A percentile compares a stretch with the other conserved stretches of the same genome.
phyloP scores from a whole-genome alignment of 306 rosid species.

The Albizia julibrissin region DNA sequence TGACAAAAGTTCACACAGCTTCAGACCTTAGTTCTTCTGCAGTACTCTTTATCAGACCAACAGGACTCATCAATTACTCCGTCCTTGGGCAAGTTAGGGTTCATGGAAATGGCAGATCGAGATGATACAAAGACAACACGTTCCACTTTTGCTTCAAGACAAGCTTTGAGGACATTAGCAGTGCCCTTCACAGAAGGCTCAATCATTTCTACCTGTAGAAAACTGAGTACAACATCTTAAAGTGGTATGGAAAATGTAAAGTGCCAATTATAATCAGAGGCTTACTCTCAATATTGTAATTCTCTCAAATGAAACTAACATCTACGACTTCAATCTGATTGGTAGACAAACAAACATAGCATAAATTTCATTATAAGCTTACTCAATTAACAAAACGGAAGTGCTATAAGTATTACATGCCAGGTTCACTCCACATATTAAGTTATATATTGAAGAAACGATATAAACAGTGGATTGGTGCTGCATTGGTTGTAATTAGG shows the following conservation, averaged over 20 bases:
- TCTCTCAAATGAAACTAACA: background rate
- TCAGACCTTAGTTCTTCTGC: slow-evolving; percentile 37
- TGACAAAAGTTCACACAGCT: background rate
- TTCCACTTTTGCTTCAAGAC: slow-evolving; percentile 45
- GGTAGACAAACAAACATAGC: background rate
- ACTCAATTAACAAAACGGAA: background rate
- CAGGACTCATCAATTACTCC: slow-evolving; percentile 45
- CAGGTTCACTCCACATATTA: background rate
- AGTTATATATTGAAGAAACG: background rate
- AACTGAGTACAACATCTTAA: background rate
- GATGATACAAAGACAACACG: slow-evolving; percentile 44
- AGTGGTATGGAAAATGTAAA: background rate
- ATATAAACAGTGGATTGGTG: background rate
- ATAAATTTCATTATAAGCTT: background rate
- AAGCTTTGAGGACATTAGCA: slow-evolving; percentile 45
- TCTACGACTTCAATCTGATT: background rate
- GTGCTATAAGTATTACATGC: background rate
- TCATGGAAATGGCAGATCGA: slow-evolving; percentile 15
- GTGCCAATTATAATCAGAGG: background rate
- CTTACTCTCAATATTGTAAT: background rate
- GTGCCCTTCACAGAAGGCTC: slow-evolving; percentile 83
- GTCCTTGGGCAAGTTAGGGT: slow-evolving; percentile 29
- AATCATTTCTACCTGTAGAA: slow-evolving; percentile 53
- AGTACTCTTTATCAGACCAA: slow-evolving; percentile 57
- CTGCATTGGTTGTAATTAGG: background rate